Conservation (phyloP, 1,284 basidiomycete species). For the Anthracocystis setariae region DNA sequence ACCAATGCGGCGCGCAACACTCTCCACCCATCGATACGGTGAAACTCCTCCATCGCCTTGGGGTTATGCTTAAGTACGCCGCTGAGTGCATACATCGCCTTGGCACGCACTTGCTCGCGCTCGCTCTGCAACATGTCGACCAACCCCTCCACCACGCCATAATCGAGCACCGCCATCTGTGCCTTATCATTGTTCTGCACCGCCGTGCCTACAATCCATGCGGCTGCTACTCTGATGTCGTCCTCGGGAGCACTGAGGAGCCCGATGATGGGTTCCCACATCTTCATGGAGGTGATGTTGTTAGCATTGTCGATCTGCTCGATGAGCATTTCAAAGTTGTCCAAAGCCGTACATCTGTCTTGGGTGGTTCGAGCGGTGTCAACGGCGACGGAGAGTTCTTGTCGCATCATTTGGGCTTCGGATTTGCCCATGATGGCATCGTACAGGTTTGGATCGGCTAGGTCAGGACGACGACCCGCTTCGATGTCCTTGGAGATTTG, state of each 20-base stretch:
- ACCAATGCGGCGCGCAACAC: conserved; percentile 74
- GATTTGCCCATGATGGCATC: conserved; percentile 66
- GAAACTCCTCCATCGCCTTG: conserved; percentile 75
- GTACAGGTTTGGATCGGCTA: conserved; percentile 59
- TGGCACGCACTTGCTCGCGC: conserved; percentile 70
- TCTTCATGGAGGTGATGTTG: conserved; percentile 81
- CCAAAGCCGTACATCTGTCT: conserved; percentile 78
- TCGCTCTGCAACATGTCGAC: conserved; percentile 72
- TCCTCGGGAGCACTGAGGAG: conserved; percentile 75
- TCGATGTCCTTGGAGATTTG: conserved; percentile 57
- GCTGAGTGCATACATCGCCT: conserved; percentile 87
- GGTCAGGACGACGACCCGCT: conserved; percentile 59
- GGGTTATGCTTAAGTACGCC: conserved; percentile 85
- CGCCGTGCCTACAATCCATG: conserved; percentile 94
- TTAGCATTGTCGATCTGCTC: conserved; percentile 97
- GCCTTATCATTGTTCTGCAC: conserved; percentile 94
- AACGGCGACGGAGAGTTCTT: conserved; percentile 60
- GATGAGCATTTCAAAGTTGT: conserved; percentile 95
- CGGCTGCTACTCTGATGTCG: conserved; percentile 76
- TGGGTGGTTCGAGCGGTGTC: conserved; percentile 32
- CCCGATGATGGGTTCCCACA: conserved; percentile 84
- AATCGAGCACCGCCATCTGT: conserved; percentile 76
- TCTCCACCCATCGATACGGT: conserved; percentile 76
- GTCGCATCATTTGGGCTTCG: conserved; percentile 67
- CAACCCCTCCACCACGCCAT: conserved; percentile 73